phyloP scores from a whole-genome alignment of 768 basidiomycete genomes.

The Tricholoma furcatifolium region DNA sequence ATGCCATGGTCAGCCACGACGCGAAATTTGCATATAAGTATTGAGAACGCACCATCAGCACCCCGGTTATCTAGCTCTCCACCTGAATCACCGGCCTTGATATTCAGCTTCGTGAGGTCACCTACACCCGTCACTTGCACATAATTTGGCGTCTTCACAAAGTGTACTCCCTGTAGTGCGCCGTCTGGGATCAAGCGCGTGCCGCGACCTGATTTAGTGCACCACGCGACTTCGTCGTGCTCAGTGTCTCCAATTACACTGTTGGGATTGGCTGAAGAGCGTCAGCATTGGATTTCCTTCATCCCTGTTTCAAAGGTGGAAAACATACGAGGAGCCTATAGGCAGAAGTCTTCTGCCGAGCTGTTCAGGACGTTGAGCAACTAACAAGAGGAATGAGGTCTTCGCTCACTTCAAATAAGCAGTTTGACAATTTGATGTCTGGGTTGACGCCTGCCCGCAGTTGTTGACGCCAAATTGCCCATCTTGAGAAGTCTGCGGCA shows the following conservation, averaged over 20 bases:
- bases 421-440: constrained; percentile 68
- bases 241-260: constrained; percentile 69
- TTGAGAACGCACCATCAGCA: constrained; percentile 43
- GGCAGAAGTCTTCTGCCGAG: constrained; percentile 63
- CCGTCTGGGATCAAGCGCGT: constrained; percentile 71
- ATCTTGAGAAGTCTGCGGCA: constrained; percentile 51
- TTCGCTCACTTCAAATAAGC: constrained; percentile 50
- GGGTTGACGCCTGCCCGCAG: constrained; percentile 59
- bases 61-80: constrained; percentile 79
- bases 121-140: constrained; percentile 63
- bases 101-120: constrained; percentile 67
- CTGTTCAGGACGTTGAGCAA: constrained; percentile 26
- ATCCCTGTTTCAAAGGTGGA: background rate
- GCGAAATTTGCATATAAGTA: too few species aligned
- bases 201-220: constrained; percentile 70
- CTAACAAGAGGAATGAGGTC: too few species aligned
- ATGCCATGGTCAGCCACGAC: too few species aligned
- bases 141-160: constrained; percentile 64
- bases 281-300: background rate
- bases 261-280: constrained; percentile 22
- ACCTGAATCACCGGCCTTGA: constrained; percentile 49
- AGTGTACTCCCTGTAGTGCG: constrained; percentile 66
- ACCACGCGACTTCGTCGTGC: constrained; percentile 69
- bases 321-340: constrained; percentile 59
- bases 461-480: constrained; percentile 66